Evolutionary conservation across 371 early-diverging fungal species (phyloP).

Genomic region (Mortierella sp.): DNA sequence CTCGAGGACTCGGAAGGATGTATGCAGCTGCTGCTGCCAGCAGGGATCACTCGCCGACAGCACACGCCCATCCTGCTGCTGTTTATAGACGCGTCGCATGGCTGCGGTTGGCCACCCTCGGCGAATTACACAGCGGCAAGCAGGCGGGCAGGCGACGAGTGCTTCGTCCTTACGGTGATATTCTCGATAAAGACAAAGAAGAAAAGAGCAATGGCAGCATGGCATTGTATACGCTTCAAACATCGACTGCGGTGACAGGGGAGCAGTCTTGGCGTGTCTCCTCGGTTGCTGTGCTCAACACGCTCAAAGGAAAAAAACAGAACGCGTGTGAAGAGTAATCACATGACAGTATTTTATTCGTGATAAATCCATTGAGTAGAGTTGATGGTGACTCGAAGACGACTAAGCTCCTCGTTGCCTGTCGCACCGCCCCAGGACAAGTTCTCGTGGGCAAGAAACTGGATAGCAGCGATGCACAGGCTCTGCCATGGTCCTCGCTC

Average conservation of each 20-base stretch:
- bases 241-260: too few relatives aligned
- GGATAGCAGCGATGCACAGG: slow-evolving; percentile 44
- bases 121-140: too few relatives aligned
- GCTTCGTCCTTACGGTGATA: too few relatives aligned
- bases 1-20: too few relatives aligned
- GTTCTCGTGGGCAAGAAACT: slow-evolving; percentile 49
- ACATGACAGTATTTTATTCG: slow-evolving; percentile 23
- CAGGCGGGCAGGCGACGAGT: too few relatives aligned
- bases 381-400: slow-evolving; percentile 36
- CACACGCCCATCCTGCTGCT: too few relatives aligned
- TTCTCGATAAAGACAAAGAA: neutral
- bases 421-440: slow-evolving; percentile 51
- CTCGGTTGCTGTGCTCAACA: neutral
- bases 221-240: too few relatives aligned
- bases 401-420: slow-evolving; percentile 49
- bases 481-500: slow-evolving; percentile 54
- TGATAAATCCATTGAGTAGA: slow-evolving; percentile 43
- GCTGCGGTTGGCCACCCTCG: too few relatives aligned
- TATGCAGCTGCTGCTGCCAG: too few relatives aligned
- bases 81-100: too few relatives aligned
- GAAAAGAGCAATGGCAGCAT: neutral
- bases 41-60: too few relatives aligned
- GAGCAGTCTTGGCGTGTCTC: too few relatives aligned
- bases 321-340: neutral
- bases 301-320: neutral